These are phyloP conservation scores for Mycena citricolor DNA, from an alignment of 1,284 basidiomycete species.

Conservation along the genomic window DNA sequence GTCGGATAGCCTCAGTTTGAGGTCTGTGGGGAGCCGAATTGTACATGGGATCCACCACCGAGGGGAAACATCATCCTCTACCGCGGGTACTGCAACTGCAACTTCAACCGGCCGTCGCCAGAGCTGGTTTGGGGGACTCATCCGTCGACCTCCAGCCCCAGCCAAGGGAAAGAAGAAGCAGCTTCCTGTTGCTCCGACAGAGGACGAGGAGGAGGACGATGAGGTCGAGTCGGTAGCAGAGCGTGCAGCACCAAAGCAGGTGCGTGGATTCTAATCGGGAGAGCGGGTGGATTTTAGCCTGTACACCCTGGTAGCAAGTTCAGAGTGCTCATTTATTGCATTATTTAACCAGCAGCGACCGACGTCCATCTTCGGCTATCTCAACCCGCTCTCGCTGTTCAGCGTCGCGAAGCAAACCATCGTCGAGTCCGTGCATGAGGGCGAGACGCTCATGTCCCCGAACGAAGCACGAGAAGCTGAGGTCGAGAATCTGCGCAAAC, in stretches of 20 bases:
- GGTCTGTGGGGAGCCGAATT: conserved; percentile 23
- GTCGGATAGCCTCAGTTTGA: conserved; percentile 20
- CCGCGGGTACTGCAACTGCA: background rate
- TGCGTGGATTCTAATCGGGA: conserved; percentile 21
- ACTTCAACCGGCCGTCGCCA: background rate
- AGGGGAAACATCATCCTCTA: conserved; percentile 8
- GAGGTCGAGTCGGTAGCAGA: conserved; percentile 9
- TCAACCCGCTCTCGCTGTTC: conserved; percentile 23
- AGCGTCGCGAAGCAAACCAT: conserved; percentile 1
- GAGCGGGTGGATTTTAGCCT: too few species aligned
- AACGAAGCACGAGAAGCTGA: conserved; percentile 21
- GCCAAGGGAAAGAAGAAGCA: conserved; percentile 16
- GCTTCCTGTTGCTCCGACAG: background rate
- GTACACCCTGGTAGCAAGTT: too few species aligned
- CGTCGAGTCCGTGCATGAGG: conserved; percentile 5
- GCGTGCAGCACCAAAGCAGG: conserved; percentile 22
- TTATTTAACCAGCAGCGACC: conserved; percentile 13
- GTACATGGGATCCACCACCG: conserved; percentile 21
- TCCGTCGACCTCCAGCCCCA: conserved; percentile 6
- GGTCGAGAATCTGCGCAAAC: conserved; percentile 23
- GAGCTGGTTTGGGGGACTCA: conserved; percentile 19
- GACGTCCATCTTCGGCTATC: conserved; percentile 19
- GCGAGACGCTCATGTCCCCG: conserved; percentile 16
- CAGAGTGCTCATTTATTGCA: too few species aligned
- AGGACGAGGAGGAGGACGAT: conserved; percentile 12